These are phyloP conservation scores for Penicillium vulpinum DNA, from an alignment of 2,329 filamentous ascomycete genomes.

Conservation along the genomic window DNA sequence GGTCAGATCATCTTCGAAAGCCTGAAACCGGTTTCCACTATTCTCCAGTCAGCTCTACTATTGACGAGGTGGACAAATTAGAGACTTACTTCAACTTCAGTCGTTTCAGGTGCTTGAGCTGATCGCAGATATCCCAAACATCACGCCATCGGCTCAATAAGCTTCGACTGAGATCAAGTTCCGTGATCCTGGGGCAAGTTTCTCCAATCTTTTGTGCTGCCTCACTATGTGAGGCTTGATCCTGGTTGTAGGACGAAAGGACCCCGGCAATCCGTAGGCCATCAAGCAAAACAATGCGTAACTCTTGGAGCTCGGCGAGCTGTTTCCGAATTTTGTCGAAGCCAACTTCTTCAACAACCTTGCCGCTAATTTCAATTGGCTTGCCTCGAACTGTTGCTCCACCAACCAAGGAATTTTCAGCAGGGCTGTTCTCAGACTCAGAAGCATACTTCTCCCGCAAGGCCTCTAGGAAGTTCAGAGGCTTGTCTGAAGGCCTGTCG, in stretches of 20 bases:
- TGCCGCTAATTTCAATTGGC: slow-evolving; percentile 71
- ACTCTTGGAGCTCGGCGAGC: slow-evolving; percentile 72
- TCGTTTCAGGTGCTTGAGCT: slow-evolving; percentile 65
- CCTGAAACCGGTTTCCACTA: slow-evolving; percentile 70
- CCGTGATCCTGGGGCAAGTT: slow-evolving; percentile 60
- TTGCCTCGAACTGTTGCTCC: slow-evolving; percentile 37
- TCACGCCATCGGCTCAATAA: slow-evolving; percentile 68
- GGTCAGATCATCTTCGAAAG: slow-evolving; percentile 40
- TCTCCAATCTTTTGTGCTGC: slow-evolving; percentile 52
- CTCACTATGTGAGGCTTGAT: slow-evolving; percentile 14
- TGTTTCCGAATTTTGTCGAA: slow-evolving; percentile 88
- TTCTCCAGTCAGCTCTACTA: slow-evolving; percentile 18
- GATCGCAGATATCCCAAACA: slow-evolving; percentile 68
- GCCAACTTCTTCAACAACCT: slow-evolving; percentile 88
- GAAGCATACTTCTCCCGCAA: slow-evolving; percentile 81
- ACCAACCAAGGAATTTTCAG: slow-evolving; percentile 5
- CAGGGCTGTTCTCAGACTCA: slow-evolving; percentile 46
- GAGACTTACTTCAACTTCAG: slow-evolving; percentile 69
- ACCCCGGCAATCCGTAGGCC: slow-evolving; percentile 61
- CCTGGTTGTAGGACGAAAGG: slow-evolving; percentile 24
- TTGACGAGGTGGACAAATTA: neutral
- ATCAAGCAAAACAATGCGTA: slow-evolving; percentile 81
- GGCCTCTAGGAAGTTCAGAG: slow-evolving; percentile 75
- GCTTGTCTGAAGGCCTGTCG: slow-evolving; percentile 65
- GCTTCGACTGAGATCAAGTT: slow-evolving; percentile 85